A percentile compares a stretch with the other conserved stretches of the same genome.
phyloP scores from a whole-genome alignment of 2,329 filamentous ascomycete genomes.

The Apiospora arundinis region DNA sequence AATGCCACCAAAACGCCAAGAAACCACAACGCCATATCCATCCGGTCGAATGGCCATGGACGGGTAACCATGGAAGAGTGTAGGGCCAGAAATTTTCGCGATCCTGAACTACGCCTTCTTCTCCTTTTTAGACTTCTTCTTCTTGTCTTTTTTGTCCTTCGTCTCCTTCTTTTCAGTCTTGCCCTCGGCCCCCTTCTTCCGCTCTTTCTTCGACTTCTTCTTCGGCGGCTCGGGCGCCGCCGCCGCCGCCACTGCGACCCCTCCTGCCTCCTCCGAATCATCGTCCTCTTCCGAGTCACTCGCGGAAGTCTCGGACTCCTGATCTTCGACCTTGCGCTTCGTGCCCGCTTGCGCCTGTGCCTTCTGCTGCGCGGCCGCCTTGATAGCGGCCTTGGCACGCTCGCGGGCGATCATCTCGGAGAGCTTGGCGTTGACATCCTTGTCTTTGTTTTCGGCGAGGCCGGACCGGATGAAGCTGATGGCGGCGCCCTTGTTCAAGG shows the following conservation, averaged over 20 bases:
- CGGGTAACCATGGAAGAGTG: neutral
- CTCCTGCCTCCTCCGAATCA: neutral
- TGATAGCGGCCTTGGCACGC: conserved; percentile 58
- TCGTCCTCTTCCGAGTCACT: conserved; percentile 17
- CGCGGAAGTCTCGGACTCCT: conserved; percentile 44
- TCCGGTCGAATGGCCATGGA: neutral
- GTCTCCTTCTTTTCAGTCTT: conserved; percentile 21
- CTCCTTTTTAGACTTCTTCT: conserved; percentile 22
- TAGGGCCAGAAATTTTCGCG: neutral
- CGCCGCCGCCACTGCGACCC: neutral
- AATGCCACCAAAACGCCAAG: conserved; percentile 14
- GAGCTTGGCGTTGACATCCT: conserved; percentile 57
- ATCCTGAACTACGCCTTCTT: neutral
- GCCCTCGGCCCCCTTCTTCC: conserved; percentile 18
- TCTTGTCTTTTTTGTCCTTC: conserved; percentile 20
- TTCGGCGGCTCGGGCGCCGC: conserved; percentile 15
- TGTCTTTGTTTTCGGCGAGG: conserved; percentile 62
- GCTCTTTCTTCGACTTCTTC: conserved; percentile 21
- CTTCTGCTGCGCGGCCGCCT: conserved; percentile 34
- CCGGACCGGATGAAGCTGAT: conserved; percentile 83
- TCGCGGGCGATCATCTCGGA: conserved; percentile 64
- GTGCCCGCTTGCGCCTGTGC: conserved; percentile 39
- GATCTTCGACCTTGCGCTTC: conserved; percentile 40
- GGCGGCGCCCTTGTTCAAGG: conserved; percentile 77
- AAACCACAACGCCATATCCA: conserved; percentile 7